phyloP scores from a whole-genome alignment of 495 filamentous ascomycete species.

The Lasiosphaeriaceae sp. region DNA sequence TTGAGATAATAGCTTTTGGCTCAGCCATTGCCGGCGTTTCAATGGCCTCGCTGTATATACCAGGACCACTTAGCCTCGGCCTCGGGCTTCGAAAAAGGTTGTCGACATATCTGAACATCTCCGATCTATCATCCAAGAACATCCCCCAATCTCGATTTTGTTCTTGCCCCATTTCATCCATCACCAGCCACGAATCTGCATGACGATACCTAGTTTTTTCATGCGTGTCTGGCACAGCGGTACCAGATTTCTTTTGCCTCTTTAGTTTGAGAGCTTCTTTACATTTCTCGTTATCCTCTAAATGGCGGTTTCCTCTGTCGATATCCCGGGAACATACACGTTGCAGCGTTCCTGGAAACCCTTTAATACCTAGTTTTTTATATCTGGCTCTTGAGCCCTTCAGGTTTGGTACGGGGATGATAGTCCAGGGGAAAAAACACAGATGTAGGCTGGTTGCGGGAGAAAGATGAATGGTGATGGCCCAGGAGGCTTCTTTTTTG shows the following conservation, averaged over 20 bases:
- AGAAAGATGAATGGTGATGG: constrained; percentile 41
- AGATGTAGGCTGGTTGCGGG: constrained; percentile 33
- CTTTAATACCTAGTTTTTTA: constrained; percentile 34
- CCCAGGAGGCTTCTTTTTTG: constrained; percentile 50
- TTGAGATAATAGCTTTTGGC: constrained; percentile 15
- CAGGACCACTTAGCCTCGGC: constrained; percentile 16
- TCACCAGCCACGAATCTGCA: constrained; percentile 48
- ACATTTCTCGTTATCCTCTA: constrained; percentile 8
- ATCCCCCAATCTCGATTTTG: constrained; percentile 17
- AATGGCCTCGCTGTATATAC: constrained; percentile 30
- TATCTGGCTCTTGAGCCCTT: constrained; percentile 14
- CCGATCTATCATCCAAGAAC: constrained; percentile 25
- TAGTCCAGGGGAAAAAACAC: constrained; percentile 21
- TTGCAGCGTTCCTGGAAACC: constrained; percentile 12
- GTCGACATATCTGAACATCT: constrained; percentile 21
- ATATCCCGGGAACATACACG: constrained; percentile 18
- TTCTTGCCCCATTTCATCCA: constrained; percentile 43
- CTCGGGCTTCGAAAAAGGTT: constrained; percentile 6
- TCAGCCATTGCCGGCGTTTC: constrained; percentile 26
- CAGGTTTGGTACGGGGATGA: constrained; percentile 1
- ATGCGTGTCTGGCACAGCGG: constrained; percentile 53
- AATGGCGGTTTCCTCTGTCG: constrained; percentile 16
- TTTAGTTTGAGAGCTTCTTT: constrained; percentile 14
- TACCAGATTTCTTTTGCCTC: constrained; percentile 27
- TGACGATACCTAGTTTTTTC: constrained; percentile 47